Evolutionary conservation across 78 protist species (phyloP).

Genomic region (Diacronema lutheri): DNA sequence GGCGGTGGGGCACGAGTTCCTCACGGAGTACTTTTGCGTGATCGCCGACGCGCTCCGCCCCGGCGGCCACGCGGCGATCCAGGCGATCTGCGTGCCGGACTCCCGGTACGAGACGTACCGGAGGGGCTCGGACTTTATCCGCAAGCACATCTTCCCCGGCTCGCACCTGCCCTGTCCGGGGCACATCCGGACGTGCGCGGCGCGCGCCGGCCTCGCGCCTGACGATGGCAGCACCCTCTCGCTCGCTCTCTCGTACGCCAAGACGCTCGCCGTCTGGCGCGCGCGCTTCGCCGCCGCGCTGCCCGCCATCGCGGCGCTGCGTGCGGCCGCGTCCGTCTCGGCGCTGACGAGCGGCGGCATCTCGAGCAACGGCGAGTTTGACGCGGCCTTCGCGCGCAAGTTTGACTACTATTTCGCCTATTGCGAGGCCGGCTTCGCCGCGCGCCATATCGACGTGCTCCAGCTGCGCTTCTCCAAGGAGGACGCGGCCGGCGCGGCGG

Average conservation of each 20-base stretch:
- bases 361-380: background rate
- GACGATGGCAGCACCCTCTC: background rate
- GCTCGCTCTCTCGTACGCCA: conserved; percentile 35
- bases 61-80: conserved; percentile 33
- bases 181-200: background rate
- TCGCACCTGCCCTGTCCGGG: conserved; percentile 7
- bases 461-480: no score
- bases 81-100: conserved; percentile 37
- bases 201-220: background rate
- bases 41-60: conserved; percentile 27
- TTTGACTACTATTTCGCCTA: conserved; percentile 34
- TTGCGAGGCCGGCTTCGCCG: conserved; percentile 19
- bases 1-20: conserved; percentile 45
- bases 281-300: background rate
- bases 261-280: conserved; percentile 32
- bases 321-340: background rate
- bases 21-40: background rate
- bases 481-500: no score
- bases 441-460: no score
- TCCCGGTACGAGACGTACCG: conserved; percentile 5
- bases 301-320: background rate
- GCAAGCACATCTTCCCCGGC: conserved; percentile 44
- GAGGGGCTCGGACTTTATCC: conserved; percentile 43
- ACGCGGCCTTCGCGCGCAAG: conserved; percentile 28
- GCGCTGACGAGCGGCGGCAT: background rate